These are phyloP conservation scores for Xerocomus nothofagi DNA, from an alignment of 1,284 basidiomycete genomes.

Conservation along the genomic window DNA sequence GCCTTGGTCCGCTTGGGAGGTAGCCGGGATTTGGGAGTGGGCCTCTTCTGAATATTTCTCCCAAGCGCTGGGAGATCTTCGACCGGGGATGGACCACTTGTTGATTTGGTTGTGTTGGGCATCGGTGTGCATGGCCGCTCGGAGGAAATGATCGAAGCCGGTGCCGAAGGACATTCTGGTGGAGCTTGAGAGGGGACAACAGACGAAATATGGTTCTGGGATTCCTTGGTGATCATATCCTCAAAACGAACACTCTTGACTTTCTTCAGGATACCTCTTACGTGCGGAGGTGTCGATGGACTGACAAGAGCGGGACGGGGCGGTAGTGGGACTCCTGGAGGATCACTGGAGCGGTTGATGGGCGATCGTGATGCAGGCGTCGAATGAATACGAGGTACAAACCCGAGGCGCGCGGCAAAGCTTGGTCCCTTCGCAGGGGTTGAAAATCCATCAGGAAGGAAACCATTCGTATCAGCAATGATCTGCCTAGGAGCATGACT, in stretches of 20 bases:
- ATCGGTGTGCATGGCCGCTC: conserved; percentile 16
- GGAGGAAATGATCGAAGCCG: conserved; percentile 7
- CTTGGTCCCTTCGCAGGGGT: conserved; percentile 9
- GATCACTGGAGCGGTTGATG: conserved; percentile 8
- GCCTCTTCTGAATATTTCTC: conserved; percentile 10
- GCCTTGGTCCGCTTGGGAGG: conserved; percentile 18
- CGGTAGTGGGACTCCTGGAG: conserved; percentile 31
- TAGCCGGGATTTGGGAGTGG: conserved; percentile 11
- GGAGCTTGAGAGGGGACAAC: background rate
- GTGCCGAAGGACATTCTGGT: conserved; percentile 17
- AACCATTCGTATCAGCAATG: conserved; percentile 4
- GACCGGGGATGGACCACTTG: background rate
- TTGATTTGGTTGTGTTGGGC: conserved; percentile 2
- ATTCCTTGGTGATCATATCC: conserved; percentile 15
- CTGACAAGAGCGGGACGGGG: conserved; percentile 33
- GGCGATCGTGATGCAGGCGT: background rate
- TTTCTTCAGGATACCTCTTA: conserved; percentile 37
- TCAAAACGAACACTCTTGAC: conserved; percentile 35
- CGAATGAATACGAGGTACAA: background rate
- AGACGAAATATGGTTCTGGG: background rate
- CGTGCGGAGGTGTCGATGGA: conserved; percentile 28
- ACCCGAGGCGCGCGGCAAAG: background rate
- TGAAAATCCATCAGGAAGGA: conserved; percentile 16
- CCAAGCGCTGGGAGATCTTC: conserved; percentile 1
- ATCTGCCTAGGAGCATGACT: conserved; percentile 1